phyloP scores from a whole-genome alignment of 2,329 filamentous ascomycete species.

The Pseudocercospora pini-densiflorae region DNA sequence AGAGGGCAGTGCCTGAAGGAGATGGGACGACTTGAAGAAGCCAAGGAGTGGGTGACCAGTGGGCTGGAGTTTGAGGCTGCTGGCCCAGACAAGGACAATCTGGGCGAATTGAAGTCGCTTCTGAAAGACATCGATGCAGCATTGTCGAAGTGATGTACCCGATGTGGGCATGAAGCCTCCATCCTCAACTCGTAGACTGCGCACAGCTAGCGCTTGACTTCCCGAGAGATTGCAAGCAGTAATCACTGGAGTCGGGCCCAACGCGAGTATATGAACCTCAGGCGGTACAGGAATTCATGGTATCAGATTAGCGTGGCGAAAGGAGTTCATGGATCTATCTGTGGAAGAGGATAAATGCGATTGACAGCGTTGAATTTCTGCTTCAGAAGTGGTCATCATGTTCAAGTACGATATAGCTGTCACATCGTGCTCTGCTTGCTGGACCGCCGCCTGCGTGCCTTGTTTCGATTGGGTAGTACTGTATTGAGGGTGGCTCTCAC shows the following conservation, averaged over 20 bases:
- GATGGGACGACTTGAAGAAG: slow-evolving; percentile 88
- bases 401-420: background rate
- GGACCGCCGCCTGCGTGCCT: no score
- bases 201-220: background rate
- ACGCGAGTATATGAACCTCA: background rate
- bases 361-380: background rate
- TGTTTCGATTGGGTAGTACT: no score
- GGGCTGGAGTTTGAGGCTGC: slow-evolving; percentile 67
- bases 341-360: background rate
- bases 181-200: background rate
- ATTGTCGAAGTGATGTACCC: slow-evolving; percentile 16
- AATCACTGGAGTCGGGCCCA: background rate
- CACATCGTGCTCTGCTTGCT: background rate
- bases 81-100: slow-evolving; percentile 37
- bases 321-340: background rate
- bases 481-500: no score
- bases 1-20: slow-evolving; percentile 82
- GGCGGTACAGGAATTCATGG: background rate
- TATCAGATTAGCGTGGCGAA: background rate
- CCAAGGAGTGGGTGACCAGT: slow-evolving; percentile 74
- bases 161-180: no score
- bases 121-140: slow-evolving; percentile 34
- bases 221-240: background rate
- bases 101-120: slow-evolving; percentile 39
- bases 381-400: background rate